Evolutionary conservation across 176 grass and related monocot genomes (phyloP).

Genomic region (Cocos nucifera): DNA sequence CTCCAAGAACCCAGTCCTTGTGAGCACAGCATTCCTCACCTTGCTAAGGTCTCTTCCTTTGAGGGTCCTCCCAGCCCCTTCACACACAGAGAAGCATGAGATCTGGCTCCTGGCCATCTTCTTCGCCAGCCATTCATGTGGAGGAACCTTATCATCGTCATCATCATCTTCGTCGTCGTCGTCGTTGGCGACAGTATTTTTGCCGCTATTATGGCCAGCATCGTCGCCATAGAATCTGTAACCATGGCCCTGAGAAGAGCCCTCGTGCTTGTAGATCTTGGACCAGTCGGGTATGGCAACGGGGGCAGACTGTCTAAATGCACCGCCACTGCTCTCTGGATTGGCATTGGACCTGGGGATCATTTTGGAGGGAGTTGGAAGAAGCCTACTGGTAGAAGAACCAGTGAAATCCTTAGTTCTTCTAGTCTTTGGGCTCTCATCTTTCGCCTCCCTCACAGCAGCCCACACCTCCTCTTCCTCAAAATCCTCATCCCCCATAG

Average conservation of each 20-base stretch:
- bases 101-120: conserved; percentile 42
- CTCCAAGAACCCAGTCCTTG: conserved; percentile 52
- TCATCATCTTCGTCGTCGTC: conserved; percentile 18
- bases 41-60: conserved; percentile 53
- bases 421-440: conserved; percentile 3
- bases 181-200: neutral
- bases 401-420: conserved; percentile 6
- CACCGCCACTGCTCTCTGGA: neutral
- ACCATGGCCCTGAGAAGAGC: too few species aligned
- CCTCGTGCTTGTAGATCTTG: conserved; percentile 23
- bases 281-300: conserved; percentile 46
- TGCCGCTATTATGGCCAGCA: neutral
- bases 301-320: conserved; percentile 17
- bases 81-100: conserved; percentile 46
- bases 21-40: conserved; percentile 43
- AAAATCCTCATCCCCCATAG: conserved; percentile 22
- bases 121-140: conserved; percentile 47
- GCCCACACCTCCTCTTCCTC: conserved; percentile 46
- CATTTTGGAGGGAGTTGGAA: conserved; percentile 9
- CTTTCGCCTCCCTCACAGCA: conserved; percentile 8
- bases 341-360: conserved; percentile 3
- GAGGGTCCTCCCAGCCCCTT: conserved; percentile 43
- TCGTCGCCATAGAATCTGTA: too few species aligned
- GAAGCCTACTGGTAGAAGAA: neutral
- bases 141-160: conserved; percentile 20